Base-by-base conservation (phyloP, 192 early-diverging fungal genomes). In the Rhizoclosmatium globosum region DNA sequence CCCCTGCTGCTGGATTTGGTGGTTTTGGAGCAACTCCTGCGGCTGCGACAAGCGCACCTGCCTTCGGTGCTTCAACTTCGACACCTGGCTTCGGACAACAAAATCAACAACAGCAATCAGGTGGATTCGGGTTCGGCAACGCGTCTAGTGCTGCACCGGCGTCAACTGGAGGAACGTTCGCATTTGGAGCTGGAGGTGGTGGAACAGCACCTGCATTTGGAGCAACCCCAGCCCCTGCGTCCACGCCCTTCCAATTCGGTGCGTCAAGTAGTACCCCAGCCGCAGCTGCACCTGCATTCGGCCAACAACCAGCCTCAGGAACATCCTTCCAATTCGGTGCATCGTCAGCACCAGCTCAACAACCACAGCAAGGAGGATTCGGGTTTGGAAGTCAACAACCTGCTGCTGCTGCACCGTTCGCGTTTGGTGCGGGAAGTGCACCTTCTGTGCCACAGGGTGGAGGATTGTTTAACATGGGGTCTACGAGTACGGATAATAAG, bases 161-260 rank as follows among this genome's bases (percentile, higher is more conserved):
- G 0, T 7, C 61, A 64, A 19, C 21, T 41, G 61, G 61, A 31
- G 23, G 13, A 41, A 64, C 61, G 1, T 7, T 21, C 39, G 39
- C 61, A 64, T 17, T 21, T 17, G 61, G 11, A 11, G 6, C 61
- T 64, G 61, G 61, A 7, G 39, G 61, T 6, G 21, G 4, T 13
- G 67, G 38, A 23, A 2, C 71, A 38, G 13, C 71, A 43, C 31
- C 71, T 44, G 19, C 68, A n/a, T 69, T 69, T 46, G 68, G 68
- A 39, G 42, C n/a, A 3, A 17, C 68, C 3, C 17, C 68, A n/a
- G 11, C 68, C 45, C 11, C 68, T 39, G 4, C 68, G 17, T 41
- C 9, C 13, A 41, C 62, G 3, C 31, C 62, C 9, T 64, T 64
- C 41, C 23, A 41, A 64, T 21, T 21, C 62, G 41, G 62, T 21